Conservation (phyloP, 139 green algal species). For the Coelastrella sp. region DNA sequence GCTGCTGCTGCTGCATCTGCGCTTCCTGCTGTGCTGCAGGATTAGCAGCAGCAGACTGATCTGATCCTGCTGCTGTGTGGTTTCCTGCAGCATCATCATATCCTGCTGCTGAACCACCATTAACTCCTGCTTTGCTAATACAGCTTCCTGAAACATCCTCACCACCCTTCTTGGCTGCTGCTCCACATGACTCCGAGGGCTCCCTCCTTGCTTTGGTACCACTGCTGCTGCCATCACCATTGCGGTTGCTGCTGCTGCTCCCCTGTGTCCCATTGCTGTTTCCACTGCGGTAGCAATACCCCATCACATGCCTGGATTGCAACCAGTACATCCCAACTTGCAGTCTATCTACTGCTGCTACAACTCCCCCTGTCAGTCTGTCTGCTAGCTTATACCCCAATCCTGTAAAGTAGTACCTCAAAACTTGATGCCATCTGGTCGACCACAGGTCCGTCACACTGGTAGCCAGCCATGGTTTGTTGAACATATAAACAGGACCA, state of each 20-base stretch:
- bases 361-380: not conserved
- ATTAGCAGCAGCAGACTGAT: too few relatives aligned
- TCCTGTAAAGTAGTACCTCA: constrained; percentile 25
- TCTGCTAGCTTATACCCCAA: constrained; percentile 4
- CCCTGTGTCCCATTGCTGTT: not conserved
- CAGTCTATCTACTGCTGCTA: not conserved
- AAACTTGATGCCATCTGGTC: constrained; percentile 6
- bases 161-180: too few relatives aligned
- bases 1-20: not conserved
- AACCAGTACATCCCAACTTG: not conserved
- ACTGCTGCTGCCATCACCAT: not conserved
- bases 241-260: constrained; percentile 2
- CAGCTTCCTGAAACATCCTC: too few relatives aligned
- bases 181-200: too few relatives aligned
- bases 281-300: not conserved
- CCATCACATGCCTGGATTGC: too few relatives aligned
- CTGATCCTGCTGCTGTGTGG: too few relatives aligned
- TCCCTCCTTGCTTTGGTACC: not conserved
- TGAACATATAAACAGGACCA: constrained; percentile 3
- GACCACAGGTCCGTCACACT: constrained; percentile 17
- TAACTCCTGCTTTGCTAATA: too few relatives aligned
- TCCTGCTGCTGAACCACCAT: too few relatives aligned
- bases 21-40: not conserved
- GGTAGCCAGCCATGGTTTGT: constrained; percentile 1
- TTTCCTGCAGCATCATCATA: too few relatives aligned